Conservation (phyloP, 2,329 filamentous ascomycete genomes). For the Beauveria brongniartii region DNA sequence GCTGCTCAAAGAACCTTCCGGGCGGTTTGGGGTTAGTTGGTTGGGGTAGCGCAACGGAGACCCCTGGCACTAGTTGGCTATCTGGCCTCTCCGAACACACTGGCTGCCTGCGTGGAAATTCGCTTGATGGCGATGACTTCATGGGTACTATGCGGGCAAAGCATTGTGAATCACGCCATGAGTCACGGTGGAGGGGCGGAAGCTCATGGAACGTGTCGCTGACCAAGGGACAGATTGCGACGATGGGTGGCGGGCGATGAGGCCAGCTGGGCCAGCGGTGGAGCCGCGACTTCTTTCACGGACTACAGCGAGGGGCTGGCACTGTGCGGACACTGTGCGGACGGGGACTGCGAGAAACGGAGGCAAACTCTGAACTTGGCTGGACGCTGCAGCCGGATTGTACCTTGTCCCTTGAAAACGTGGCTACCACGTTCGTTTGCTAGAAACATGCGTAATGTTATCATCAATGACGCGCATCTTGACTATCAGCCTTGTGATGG, state of each 20-base stretch:
- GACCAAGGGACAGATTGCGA: slow-evolving; percentile 2
- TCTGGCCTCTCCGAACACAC: neutral
- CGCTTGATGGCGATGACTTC: neutral
- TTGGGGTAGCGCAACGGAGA: neutral
- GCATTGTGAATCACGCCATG: slow-evolving; percentile 1
- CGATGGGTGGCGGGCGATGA: slow-evolving; percentile 8
- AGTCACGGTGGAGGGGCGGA: slow-evolving; percentile 3
- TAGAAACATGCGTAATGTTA: neutral
- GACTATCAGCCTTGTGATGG: neutral
- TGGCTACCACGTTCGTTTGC: neutral
- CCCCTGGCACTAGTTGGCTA: neutral
- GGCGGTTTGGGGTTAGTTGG: neutral
- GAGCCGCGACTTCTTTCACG: neutral
- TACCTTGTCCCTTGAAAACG: neutral
- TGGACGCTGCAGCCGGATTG: neutral
- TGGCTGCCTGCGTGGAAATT: neutral
- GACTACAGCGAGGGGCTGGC: neutral
- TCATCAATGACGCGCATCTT: neutral
- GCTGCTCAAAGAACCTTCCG: neutral
- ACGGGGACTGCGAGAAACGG: neutral
- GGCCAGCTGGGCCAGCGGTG: neutral
- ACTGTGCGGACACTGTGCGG: slow-evolving; percentile 1
- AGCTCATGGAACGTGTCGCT: slow-evolving; percentile 1
- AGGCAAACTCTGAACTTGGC: neutral
- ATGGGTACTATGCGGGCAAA: neutral